Conservation (phyloP, 208 protist genomes). For the Trypanosoma cruzi region DNA sequence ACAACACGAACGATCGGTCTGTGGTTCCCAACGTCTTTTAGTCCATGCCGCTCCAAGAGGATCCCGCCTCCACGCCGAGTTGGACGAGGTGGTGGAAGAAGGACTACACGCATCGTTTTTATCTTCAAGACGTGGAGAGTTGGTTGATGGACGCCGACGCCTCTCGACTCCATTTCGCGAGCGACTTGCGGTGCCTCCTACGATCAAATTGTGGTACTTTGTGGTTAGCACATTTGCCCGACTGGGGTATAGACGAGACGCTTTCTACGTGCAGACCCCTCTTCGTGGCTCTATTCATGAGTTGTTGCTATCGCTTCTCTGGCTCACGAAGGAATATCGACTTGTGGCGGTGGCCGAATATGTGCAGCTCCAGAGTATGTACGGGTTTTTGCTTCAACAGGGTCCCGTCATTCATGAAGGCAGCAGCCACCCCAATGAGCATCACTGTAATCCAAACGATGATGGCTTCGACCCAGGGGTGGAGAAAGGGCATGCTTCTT, state of each 20-base stretch:
- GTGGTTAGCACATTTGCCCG: conserved; percentile 52
- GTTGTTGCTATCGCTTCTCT: conserved; percentile 76
- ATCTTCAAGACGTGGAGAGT: neutral
- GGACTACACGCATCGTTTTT: neutral
- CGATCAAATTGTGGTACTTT: conserved; percentile 51
- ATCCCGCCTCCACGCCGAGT: neutral
- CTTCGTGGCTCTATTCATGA: conserved; percentile 46
- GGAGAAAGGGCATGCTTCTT: neutral
- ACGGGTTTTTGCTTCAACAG: conserved; percentile 50
- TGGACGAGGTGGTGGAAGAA: neutral
- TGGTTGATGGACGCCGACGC: neutral
- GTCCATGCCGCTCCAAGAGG: neutral
- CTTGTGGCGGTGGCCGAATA: conserved; percentile 66
- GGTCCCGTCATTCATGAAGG: neutral
- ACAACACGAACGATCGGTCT: neutral
- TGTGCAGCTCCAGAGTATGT: conserved; percentile 53
- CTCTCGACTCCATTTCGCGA: conserved; percentile 4
- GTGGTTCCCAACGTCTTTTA: neutral
- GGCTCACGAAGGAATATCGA: conserved; percentile 72
- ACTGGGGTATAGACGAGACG: conserved; percentile 64
- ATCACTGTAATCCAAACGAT: neutral
- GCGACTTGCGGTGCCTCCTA: conserved; percentile 24
- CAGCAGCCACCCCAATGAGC: neutral
- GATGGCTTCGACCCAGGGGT: neutral
- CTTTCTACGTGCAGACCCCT: conserved; percentile 69